phyloP scores from a whole-genome alignment of 306 rosid genomes.

The Quercus wislizeni region DNA sequence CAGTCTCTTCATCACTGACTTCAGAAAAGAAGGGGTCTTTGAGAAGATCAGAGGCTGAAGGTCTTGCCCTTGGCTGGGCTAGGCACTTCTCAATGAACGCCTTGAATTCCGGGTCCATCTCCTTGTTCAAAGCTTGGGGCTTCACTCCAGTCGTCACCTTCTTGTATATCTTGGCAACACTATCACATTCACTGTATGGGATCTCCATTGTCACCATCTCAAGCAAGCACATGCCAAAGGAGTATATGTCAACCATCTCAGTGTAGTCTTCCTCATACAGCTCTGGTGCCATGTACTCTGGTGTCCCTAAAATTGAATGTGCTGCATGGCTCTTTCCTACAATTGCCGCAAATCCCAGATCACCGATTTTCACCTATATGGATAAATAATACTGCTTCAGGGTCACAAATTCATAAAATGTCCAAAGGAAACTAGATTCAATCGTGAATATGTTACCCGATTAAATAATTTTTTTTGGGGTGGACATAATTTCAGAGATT shows the following conservation, averaged over 20 bases:
- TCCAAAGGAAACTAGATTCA: not conserved
- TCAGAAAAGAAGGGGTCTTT: constrained; percentile 77
- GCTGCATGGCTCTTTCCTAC: constrained; percentile 83
- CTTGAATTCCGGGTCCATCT: constrained; percentile 60
- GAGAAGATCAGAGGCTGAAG: constrained; percentile 84
- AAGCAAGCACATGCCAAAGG: constrained; percentile 90
- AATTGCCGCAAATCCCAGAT: constrained; percentile 86
- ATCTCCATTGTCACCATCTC: constrained; percentile 93
- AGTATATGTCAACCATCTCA: constrained; percentile 96
- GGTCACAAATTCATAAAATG: not conserved
- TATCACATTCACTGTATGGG: constrained; percentile 90
- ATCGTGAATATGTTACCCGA: not conserved
- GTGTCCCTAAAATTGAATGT: constrained; percentile 85
- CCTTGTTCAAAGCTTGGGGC: constrained; percentile 66
- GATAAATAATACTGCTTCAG: constrained; percentile 2
- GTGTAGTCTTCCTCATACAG: constrained; percentile 91
- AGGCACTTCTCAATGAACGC: constrained; percentile 82
- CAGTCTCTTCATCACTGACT: constrained; percentile 42
- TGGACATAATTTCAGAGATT: not conserved
- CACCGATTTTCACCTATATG: constrained; percentile 77
- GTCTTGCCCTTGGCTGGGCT: constrained; percentile 83
- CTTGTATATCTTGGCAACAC: constrained; percentile 79
- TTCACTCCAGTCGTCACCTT: constrained; percentile 67
- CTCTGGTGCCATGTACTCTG: constrained; percentile 96
- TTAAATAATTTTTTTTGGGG: not conserved